Conservation (phyloP, 2,329 filamentous ascomycete species). For the Ascochyta lentis region DNA sequence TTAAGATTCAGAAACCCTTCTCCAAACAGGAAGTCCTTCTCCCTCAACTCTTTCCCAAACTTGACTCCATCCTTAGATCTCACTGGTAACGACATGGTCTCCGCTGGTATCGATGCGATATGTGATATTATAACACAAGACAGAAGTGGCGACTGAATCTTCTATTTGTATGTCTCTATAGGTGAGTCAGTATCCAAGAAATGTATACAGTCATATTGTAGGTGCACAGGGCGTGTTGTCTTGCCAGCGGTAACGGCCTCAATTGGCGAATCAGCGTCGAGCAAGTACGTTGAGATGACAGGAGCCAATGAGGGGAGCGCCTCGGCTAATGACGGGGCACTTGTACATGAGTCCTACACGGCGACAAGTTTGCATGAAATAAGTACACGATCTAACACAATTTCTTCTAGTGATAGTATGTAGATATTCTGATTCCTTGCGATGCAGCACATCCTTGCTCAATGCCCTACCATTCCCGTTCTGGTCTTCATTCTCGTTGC, state of each 20-base stretch:
- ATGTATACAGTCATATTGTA: slow-evolving; percentile 11
- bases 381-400: neutral
- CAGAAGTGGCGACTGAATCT: neutral
- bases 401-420: neutral
- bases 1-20: slow-evolving; percentile 76
- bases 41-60: slow-evolving; percentile 62
- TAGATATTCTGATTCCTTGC: neutral
- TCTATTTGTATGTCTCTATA: neutral
- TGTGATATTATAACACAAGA: neutral
- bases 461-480: neutral
- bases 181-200: slow-evolving; percentile 1
- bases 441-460: neutral
- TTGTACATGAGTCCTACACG: neutral
- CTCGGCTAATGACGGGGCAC: neutral
- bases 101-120: neutral
- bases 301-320: neutral
- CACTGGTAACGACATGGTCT: slow-evolving; percentile 13
- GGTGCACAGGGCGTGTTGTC: slow-evolving; percentile 15
- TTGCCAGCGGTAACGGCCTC: neutral
- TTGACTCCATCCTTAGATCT: slow-evolving; percentile 30
- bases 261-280: neutral
- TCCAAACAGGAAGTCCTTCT: slow-evolving; percentile 72
- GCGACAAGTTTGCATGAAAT: neutral
- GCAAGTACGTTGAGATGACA: neutral
- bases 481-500: neutral